Evolutionary conservation across 1,139 yeast species (phyloP).

Genomic region (Lipomyces yarrowii): DNA sequence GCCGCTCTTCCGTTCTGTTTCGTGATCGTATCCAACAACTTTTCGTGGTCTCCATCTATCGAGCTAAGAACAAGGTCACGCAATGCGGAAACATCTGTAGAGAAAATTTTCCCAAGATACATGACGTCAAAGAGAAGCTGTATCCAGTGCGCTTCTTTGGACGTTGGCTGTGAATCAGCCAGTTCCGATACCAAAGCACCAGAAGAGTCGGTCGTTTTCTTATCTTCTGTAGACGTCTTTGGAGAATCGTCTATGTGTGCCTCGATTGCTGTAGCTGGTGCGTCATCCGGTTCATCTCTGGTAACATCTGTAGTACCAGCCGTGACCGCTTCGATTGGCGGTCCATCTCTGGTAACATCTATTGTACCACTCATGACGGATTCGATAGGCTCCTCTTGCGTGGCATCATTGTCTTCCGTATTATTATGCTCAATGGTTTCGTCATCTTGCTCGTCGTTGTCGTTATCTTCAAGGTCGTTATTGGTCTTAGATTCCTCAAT

Average conservation of each 20-base stretch:
- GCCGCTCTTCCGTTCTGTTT: no score
- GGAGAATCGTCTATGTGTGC: neutral
- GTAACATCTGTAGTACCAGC: neutral
- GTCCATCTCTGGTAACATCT: neutral
- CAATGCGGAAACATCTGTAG: neutral
- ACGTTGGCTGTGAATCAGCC: conserved; percentile 3
- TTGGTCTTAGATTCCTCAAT: neutral
- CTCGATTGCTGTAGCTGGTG: neutral
- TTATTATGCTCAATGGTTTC: neutral
- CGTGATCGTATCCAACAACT: conserved; percentile 49
- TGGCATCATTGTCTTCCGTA: neutral
- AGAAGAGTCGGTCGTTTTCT: neutral
- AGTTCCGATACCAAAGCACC: neutral
- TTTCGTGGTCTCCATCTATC: conserved; percentile 35
- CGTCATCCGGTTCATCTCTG: neutral
- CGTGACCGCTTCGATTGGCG: neutral
- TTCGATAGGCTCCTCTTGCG: neutral
- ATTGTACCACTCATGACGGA: neutral
- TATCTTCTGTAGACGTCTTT: neutral
- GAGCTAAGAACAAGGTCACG: conserved; percentile 12
- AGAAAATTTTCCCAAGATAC: conserved; percentile 18
- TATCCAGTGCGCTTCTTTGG: conserved; percentile 16
- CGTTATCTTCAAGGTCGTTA: neutral
- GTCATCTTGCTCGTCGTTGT: neutral
- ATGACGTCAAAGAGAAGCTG: conserved; percentile 26